Percentiles rank a stretch among this genome's conserved stretches.
Conservation (phyloP, 768 basidiomycete species). For the Podaxis rugospora region DNA sequence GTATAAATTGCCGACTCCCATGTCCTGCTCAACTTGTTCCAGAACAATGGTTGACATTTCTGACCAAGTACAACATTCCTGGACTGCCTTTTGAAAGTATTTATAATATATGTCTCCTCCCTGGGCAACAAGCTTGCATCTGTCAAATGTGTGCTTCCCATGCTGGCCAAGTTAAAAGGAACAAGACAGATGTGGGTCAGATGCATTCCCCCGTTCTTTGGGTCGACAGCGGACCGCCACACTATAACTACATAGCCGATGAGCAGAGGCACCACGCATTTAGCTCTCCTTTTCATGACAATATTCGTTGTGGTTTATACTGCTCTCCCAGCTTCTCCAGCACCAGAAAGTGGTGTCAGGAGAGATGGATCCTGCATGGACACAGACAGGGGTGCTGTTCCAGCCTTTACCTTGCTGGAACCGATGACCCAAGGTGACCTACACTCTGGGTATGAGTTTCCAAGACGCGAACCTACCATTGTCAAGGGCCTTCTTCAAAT, state of each 20-base stretch:
- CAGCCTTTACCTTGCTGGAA: not conserved
- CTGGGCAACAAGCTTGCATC: too few species aligned
- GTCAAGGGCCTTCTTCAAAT: constrained; percentile 4
- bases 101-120: too few species aligned
- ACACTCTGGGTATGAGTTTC: not conserved
- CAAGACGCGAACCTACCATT: not conserved
- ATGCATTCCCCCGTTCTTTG: not conserved
- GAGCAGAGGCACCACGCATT: not conserved
- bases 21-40: too few species aligned
- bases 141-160: too few species aligned
- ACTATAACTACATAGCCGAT: not conserved
- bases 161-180: not conserved
- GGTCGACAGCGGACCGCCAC: not conserved
- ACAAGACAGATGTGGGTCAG: not conserved
- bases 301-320: not conserved
- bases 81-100: too few species aligned
- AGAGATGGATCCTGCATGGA: not conserved
- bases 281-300: not conserved
- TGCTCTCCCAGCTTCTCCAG: not conserved
- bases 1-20: too few species aligned
- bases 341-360: not conserved
- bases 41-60: too few species aligned
- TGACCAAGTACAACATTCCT: too few species aligned
- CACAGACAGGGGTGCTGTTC: not conserved
- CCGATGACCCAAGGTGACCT: not conserved